A percentile compares a stretch with the other conserved stretches of the same genome.
Conservation (phyloP, 768 basidiomycete genomes). For the Serendipita sp. region DNA sequence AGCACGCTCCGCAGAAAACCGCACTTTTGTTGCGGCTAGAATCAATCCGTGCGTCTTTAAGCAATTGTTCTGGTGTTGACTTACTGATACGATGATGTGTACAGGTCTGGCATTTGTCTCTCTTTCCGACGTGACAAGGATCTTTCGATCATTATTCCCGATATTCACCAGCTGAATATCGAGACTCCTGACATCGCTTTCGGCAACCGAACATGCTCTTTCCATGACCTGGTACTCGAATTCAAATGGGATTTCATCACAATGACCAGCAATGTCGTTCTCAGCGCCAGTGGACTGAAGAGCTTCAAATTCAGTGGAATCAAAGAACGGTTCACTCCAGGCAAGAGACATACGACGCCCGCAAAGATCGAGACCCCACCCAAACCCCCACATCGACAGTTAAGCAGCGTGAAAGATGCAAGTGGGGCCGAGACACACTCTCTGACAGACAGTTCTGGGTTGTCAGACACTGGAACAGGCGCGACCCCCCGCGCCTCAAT, state of each 20-base stretch:
- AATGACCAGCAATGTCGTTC: slow-evolving; percentile 1
- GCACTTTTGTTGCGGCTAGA: not conserved
- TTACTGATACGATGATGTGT: not conserved
- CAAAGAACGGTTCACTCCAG: not conserved
- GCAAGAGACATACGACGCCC: not conserved
- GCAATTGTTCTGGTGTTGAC: not conserved
- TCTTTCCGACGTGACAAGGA: slow-evolving; percentile 6
- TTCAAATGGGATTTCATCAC: slow-evolving; percentile 5
- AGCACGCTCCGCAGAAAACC: slow-evolving; percentile 1
- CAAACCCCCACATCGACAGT: not conserved
- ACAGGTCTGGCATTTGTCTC: slow-evolving; percentile 6
- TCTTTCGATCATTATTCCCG: slow-evolving; percentile 1
- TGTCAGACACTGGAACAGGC: not conserved
- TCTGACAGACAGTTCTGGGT: not conserved
- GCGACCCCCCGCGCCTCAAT: not conserved
- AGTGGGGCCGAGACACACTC: not conserved
- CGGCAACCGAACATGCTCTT: slow-evolving; percentile 5
- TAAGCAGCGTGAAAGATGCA: not conserved
- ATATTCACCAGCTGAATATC: not conserved
- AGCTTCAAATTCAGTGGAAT: slow-evolving; percentile 6
- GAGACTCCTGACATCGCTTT: not conserved
- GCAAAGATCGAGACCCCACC: not conserved
- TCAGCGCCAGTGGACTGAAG: slow-evolving; percentile 3
- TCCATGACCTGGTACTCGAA: not conserved
- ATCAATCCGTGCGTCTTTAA: slow-evolving; percentile 2